Evolutionary conservation across 208 protist species (phyloP).

Genomic region (Trypanosoma cruzi): DNA sequence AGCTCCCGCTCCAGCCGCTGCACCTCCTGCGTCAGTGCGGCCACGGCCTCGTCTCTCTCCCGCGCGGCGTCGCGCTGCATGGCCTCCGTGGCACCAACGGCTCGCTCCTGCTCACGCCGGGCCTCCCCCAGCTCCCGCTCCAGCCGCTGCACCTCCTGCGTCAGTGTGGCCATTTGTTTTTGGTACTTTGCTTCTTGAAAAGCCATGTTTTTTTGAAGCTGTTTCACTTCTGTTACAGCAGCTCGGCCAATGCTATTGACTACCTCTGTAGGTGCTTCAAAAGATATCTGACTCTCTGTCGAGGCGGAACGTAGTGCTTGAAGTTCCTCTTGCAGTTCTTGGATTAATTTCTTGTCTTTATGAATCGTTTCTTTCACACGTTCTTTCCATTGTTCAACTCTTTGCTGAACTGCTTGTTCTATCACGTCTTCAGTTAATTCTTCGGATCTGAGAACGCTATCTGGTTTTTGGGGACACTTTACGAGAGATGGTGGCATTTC

Average conservation of each 20-base stretch:
- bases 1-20: slow-evolving; percentile 23
- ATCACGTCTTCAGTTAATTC: too few relatives aligned
- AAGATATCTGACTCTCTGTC: not conserved
- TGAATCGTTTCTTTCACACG: not conserved
- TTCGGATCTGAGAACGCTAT: too few relatives aligned
- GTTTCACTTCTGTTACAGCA: slow-evolving; percentile 25
- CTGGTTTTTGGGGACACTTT: too few relatives aligned
- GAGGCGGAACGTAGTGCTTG: not conserved
- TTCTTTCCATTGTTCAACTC: too few relatives aligned
- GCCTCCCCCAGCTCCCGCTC: slow-evolving; percentile 15
- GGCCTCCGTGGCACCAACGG: too few relatives aligned
- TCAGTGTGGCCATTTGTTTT: not conserved
- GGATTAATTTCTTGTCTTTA: not conserved
- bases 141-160: slow-evolving; percentile 24
- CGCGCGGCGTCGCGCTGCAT: slow-evolving; percentile 3
- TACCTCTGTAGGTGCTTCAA: slow-evolving; percentile 13
- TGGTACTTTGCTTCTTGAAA: slow-evolving; percentile 18
- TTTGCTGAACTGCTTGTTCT: too few relatives aligned
- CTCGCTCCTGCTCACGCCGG: not conserved
- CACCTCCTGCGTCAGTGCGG: slow-evolving; percentile 16
- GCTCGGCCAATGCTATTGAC: slow-evolving; percentile 2
- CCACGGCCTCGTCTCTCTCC: slow-evolving; percentile 2
- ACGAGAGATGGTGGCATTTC: too few relatives aligned
- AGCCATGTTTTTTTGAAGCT: slow-evolving; percentile 26
- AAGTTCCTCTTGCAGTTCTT: not conserved